Base-by-base conservation (phyloP, 2,329 filamentous ascomycete genomes). In the Ceratocystis cubensis region DNA sequence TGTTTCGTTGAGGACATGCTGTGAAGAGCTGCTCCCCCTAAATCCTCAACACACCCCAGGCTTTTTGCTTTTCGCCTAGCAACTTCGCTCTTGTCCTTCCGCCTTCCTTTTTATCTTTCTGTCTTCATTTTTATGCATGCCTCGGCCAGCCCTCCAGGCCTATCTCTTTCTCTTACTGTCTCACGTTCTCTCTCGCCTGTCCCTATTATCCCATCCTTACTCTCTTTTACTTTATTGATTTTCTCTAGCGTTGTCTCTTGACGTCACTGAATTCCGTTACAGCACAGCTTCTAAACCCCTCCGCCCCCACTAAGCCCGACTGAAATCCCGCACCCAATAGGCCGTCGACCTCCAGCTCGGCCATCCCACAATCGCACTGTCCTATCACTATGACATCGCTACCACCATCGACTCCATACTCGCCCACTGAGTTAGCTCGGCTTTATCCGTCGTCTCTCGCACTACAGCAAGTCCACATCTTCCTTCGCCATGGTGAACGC, bases 401-500 rank as follows among this genome's bases (percentile, higher is more conserved):
- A 57, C 77, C 82, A 57, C 89, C 89, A 62, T 84, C 90, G 67
- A 79, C 82, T 66, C 85, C 89, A 0, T 97, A 97, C 78, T 86
- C 87, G 57, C 78, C 86, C 70, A 86, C 89, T 68, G 92, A 97
- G 81, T 84, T 97, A 63, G 80, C 82, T 56, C 79, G 80, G 72
- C 85, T 97, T 68, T 99, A 96, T 77, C 94, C 94, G 0, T 77
- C 85, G 66, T 80, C 82, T 57, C 81, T 99, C 68, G 83, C 93
- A 74, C 84, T 99, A 45, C 88, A 94, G 74, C 84, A 94, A 68
- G 94, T 97, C 63, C 94, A 99, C 78, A 82, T 97, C 71, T 83
- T 91, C 69, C 82, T 91, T 72, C 86, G 88, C 67, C 88, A 92
- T 76, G 88, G 88, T 76, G 84, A 87, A 78, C 87, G 93, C 67